Conservation (phyloP, 495 filamentous ascomycete genomes). For the Aspergillus bridgeri region DNA sequence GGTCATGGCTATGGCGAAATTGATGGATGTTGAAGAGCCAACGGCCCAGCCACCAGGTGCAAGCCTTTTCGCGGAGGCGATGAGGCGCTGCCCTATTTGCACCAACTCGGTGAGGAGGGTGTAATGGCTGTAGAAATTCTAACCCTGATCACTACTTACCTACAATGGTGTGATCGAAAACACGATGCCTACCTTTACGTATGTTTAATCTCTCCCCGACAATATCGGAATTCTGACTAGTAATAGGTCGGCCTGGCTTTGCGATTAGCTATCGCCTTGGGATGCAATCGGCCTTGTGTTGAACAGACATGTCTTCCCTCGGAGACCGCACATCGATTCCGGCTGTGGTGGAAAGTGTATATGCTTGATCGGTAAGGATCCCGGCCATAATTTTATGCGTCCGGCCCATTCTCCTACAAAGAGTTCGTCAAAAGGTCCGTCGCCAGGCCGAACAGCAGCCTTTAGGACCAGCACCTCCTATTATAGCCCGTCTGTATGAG, state of each 20-base stretch:
- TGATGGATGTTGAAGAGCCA: constrained; percentile 22
- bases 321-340: constrained; percentile 16
- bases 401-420: constrained; percentile 21
- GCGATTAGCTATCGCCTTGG: constrained; percentile 22
- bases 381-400: constrained; percentile 23
- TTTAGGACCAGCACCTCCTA: constrained; percentile 2
- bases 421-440: constrained; percentile 17
- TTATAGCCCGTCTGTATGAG: constrained; percentile 17
- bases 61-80: constrained; percentile 20
- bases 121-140: constrained; percentile 20
- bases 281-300: constrained; percentile 15
- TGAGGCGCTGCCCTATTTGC: constrained; percentile 19
- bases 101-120: constrained; percentile 20
- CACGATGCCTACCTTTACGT: constrained; percentile 26
- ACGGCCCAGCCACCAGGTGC: constrained; percentile 18
- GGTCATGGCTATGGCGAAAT: constrained; percentile 26
- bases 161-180: constrained; percentile 25
- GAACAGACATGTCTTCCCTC: constrained; percentile 20
- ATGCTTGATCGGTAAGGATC: constrained; percentile 22
- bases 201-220: background rate
- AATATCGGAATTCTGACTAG: background rate
- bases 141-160: constrained; percentile 21
- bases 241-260: constrained; percentile 21
- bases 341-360: constrained; percentile 27
- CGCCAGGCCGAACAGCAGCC: constrained; percentile 5